Conservation (phyloP, 805 yeast species). For the Wickerhamomyces kurtzmanii region DNA sequence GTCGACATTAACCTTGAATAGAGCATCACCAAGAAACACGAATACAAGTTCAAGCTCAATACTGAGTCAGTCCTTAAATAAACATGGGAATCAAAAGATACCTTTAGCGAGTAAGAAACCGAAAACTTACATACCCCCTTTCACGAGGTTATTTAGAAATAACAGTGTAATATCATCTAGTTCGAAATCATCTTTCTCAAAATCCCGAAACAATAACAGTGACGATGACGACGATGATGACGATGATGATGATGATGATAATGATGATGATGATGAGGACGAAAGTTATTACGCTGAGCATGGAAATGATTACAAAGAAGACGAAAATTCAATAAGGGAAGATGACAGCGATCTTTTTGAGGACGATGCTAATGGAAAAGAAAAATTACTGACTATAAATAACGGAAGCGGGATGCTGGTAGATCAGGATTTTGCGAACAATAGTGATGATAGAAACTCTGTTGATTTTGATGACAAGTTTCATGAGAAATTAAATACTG, state of each 20-base stretch:
- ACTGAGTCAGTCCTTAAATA: too few species aligned
- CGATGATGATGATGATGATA: conserved; percentile 14
- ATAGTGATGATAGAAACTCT: conserved; percentile 9
- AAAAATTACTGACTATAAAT: background rate
- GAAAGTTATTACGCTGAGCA: conserved; percentile 5
- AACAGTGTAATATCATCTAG: conserved; percentile 4
- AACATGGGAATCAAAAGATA: too few species aligned
- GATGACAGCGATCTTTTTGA: conserved; percentile 4
- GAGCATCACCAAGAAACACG: too few species aligned
- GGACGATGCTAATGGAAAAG: conserved; percentile 4
- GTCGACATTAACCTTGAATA: too few species aligned
- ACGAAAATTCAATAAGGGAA: conserved; percentile 3
- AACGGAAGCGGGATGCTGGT: conserved; percentile 12
- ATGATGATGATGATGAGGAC: conserved; percentile 18
- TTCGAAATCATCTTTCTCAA: background rate
- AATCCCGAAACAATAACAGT: conserved; percentile 2
- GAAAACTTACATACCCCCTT: too few species aligned
- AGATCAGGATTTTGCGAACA: conserved; percentile 14
- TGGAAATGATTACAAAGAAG: conserved; percentile 7
- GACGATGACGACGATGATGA: conserved; percentile 7
- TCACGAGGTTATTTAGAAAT: conserved; percentile 14
- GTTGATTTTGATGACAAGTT: conserved; percentile 7
- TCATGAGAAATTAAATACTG: too few species aligned
- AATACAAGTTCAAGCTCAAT: too few species aligned
- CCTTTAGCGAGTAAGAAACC: too few species aligned